phyloP scores from a whole-genome alignment of 2,329 filamentous ascomycete species.

The Xylaria sp. region DNA sequence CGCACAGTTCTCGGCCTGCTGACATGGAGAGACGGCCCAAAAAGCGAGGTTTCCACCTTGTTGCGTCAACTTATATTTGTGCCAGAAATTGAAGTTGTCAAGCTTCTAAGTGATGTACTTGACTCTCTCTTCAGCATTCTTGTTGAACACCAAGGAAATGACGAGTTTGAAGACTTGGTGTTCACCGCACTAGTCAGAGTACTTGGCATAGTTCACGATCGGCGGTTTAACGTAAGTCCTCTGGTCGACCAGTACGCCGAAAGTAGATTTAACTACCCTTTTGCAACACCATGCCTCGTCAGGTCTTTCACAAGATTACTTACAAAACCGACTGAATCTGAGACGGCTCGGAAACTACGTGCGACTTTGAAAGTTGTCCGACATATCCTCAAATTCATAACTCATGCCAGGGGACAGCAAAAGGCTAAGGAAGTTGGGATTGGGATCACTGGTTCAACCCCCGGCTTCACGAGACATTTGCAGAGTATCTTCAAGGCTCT shows the following conservation, averaged over 20 bases:
- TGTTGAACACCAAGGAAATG: constrained; percentile 89
- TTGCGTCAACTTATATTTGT: constrained; percentile 91
- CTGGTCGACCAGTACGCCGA: constrained; percentile 93
- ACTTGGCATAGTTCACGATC: constrained; percentile 91
- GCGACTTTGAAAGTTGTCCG: constrained; percentile 95
- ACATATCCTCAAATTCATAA: constrained; percentile 94
- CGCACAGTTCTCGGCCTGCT: constrained; percentile 84
- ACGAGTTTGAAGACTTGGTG: constrained; percentile 91
- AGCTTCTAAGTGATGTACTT: constrained; percentile 88
- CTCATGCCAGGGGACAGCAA: constrained; percentile 87
- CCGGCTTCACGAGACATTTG: constrained; percentile 82
- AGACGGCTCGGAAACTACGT: constrained; percentile 84
- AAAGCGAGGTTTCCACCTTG: constrained; percentile 76
- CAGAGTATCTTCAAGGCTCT: constrained; percentile 90
- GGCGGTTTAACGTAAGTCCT: constrained; percentile 90
- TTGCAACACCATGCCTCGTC: constrained; percentile 88
- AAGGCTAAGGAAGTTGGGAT: constrained; percentile 89
- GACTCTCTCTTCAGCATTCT: constrained; percentile 92
- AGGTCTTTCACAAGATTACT: constrained; percentile 87
- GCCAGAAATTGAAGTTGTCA: constrained; percentile 97
- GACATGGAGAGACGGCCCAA: constrained; percentile 83
- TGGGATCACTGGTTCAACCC: constrained; percentile 79
- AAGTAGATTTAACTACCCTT: constrained; percentile 90
- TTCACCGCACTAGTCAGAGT: constrained; percentile 92
- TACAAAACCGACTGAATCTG: constrained; percentile 82